Evolutionary conservation across 148 eudicot species (phyloP), one percentile per base, ranked within the genome.

Genomic region (Gaultheria prostrata): DNA sequence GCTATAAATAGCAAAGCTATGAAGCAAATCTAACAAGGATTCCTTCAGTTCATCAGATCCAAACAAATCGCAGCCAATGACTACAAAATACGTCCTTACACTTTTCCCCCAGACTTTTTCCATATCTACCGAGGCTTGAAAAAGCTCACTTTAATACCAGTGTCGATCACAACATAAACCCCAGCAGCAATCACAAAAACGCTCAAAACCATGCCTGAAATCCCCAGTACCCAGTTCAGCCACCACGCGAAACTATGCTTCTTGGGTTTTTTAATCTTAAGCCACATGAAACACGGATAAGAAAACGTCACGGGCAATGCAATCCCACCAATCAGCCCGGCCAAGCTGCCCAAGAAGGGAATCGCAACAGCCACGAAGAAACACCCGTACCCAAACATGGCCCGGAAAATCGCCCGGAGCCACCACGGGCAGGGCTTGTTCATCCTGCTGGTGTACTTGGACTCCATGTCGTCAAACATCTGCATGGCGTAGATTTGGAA

Each of bases 201-300:
- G 49, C 67, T 82, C 21, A 82, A 77, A 84, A 49, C 71, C 8
- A 67, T 57, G 20, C 92, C 92, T 9, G 76, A 80, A 61, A 90
- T 77, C 1, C 90, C 92, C 28, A 90, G 82, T 28, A 33, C 86
- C 81, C 82, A 85, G 26, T 90, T 88, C 28, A 88, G 54, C 82
- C 86, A 88, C 87, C 85, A 90, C 63, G 54, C 61, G 48, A 80
- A 79, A 69, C 87, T 85, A 35, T 45, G 10, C n/a, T 73, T 61
- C 43, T 48, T 84, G 5, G 90, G 90, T 80, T 90, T 88, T 59
- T 86, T 90, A 1, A 90, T 85, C 73, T 83, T 80, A 70, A 85
- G 77, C 87, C 87, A 88, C 89, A 90, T 86, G 78, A 90, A 86
- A 77, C 92, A 88, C 17, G 92, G 92, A 85, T 88, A 90, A 0